Conservation (phyloP, 768 basidiomycete genomes). For the Mycena filopes region DNA sequence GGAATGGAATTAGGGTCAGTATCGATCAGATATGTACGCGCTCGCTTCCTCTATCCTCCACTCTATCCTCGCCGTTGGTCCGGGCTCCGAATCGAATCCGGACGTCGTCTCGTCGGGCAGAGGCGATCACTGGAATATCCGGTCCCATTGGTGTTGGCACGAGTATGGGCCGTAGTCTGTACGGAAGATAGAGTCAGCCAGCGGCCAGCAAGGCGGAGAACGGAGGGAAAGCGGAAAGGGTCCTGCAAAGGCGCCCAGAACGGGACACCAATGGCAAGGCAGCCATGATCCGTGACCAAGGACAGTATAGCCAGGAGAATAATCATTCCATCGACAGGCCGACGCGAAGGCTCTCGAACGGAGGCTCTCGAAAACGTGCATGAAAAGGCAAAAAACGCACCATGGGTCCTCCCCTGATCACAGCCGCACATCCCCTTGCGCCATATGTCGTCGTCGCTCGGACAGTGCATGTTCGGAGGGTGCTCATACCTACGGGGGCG, state of each 20-base stretch:
- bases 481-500: constrained; percentile 49
- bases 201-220: background rate
- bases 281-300: background rate
- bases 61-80: too few species aligned
- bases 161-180: constrained; percentile 68
- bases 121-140: constrained; percentile 28
- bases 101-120: too few species aligned
- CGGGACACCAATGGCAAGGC: background rate
- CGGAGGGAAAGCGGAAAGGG: background rate
- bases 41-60: too few species aligned
- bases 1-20: too few species aligned
- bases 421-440: constrained; percentile 58
- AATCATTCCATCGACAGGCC: too few species aligned
- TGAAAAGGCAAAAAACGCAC: constrained; percentile 54
- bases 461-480: constrained; percentile 65
- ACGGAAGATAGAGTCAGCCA: background rate
- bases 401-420: constrained; percentile 65
- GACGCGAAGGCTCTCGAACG: too few species aligned
- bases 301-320: too few species aligned
- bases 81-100: too few species aligned
- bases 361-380: too few species aligned
- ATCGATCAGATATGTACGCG: too few species aligned
- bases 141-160: constrained; percentile 65
- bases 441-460: constrained; percentile 46
- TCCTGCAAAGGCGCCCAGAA: background rate